Base-by-base conservation (phyloP, 2,329 filamentous ascomycete genomes). In the Aspergillus tamarii region DNA sequence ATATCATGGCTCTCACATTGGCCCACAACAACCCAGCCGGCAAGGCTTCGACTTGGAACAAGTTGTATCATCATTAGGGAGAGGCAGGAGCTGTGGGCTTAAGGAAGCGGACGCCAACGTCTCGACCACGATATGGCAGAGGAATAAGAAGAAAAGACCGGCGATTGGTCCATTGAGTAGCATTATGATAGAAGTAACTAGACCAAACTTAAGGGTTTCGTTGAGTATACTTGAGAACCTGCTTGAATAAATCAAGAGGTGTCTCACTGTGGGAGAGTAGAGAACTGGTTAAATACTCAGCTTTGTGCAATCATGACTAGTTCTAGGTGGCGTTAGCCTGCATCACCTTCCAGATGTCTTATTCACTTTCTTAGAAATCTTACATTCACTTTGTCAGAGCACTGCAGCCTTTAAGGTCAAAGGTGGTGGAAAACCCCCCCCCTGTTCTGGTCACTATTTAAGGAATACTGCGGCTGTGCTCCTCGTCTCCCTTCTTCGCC, bases 11-110 rank as follows among this genome's bases (percentile, higher is more conserved):
- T 43, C 57, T 57, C 28, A 63, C 57, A 60, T 30, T 21, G 57
- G 61, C 6, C 57, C 57, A n/a, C 61, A 64, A 50, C 64, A 66
- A 21, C 64, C 59, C 10, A 60, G 26, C 12, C 60, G 46, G 48
- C 64, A 66, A 19, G 21, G 10, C 12, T 62, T 60, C 10, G 54
- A 23, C 39, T 60, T 64, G 14, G 64, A 43, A 32, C 59, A 66
- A n/a, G 53, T 60, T 5, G 58, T 50, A 10, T 59, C 64, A 9
- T 60, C 39, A 7, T 60, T 56, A 1, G 6, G 39, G 19, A 28
- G 8, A 45, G n/a, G 11, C 57, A 36, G 12, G 34, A 19, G 26
- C 48, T 21, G 26, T 28, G 41, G 6, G 53, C 52, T 54, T 16
- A 19, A 34, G 11, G 26, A 34, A 34, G 11, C 10, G 32, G 11